Evolutionary conservation across 257 asterid genomes (phyloP), one percentile per base, ranked within the genome.

Genomic region (Prunella vulgaris): DNA sequence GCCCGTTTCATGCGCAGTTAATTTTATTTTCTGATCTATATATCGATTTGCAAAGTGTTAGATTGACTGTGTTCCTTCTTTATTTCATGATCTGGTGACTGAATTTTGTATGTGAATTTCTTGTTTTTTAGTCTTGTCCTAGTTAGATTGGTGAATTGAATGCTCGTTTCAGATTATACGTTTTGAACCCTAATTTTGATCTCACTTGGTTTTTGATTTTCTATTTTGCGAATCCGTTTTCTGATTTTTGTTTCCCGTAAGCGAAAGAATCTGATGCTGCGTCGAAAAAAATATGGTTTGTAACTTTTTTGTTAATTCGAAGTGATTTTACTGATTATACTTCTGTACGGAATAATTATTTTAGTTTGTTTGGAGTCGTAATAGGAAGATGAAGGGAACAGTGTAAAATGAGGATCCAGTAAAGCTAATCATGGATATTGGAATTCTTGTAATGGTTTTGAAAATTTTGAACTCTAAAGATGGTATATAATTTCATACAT

Each of bases 61-160:
- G 14, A 33, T 20, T 35, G 51, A 37, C 1, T 9, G 13, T 27
- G 4, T 33, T 15, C 12, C 22, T 57, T n/a, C 60, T 7, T 57
- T 69, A 60, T 60, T 66, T 72, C 60, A 48, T 58, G 30, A 38
- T 60, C 52, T 35, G 28, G 7, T 62, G 56, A 40, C 42, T 51
- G 1, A 30, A 4, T 60, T 68, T 22, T 15, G 5, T 51, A 60
- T 44, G 18, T 62, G 33, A 33, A 9, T 61, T 68, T 14, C 10
- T 20, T 71, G 21, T 63, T 67, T 21, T 12, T 40, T 28, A 3
- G 44, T 52, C 24, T 35, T 33, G 28, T 48, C 24, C 59, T 32
- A 2, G 60, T 61, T 40, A 15, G 60, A 35, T 63, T 37, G 56
- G 28, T 64, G 25, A 37, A 10, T 5, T 21, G 7, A 35, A 35